Evolutionary conservation across 805 yeast species (phyloP).

Genomic region (Metschnikowia matae): DNA sequence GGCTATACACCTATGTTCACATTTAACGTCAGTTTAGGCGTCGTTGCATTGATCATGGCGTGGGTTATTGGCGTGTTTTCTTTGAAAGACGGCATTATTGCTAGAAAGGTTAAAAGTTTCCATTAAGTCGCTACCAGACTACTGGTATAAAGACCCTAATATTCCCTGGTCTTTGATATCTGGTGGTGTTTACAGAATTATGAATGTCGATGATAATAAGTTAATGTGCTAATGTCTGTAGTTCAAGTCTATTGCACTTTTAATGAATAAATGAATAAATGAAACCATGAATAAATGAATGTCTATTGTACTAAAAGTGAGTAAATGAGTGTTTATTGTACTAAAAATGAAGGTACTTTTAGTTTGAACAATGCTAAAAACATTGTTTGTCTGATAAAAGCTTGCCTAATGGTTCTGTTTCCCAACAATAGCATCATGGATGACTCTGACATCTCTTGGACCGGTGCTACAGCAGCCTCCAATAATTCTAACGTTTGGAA

Average conservation of each 20-base stretch:
- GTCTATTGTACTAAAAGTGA: too few relatives aligned
- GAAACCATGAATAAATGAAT: too few relatives aligned
- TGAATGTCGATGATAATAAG: background rate
- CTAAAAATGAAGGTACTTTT: too few relatives aligned
- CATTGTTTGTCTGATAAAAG: too few relatives aligned
- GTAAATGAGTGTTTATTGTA: too few relatives aligned
- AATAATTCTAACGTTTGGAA: conserved; percentile 42
- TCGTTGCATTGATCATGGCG: conserved; percentile 74
- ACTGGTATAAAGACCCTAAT: background rate
- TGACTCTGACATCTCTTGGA: conserved; percentile 38
- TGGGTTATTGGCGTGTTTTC: conserved; percentile 76
- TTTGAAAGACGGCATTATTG: conserved; percentile 42
- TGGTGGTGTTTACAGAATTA: background rate
- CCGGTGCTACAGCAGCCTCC: conserved; percentile 79
- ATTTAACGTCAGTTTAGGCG: conserved; percentile 79
- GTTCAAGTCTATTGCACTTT: too few relatives aligned
- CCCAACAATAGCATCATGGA: conserved; percentile 6
- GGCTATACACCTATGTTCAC: conserved; percentile 89
- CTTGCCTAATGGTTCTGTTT: background rate
- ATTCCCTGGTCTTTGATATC: background rate
- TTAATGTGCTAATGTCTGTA: background rate
- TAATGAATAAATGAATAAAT: too few relatives aligned
- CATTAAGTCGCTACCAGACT: background rate
- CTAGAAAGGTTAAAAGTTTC: conserved; percentile 3
- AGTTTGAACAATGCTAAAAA: too few relatives aligned